Percentiles rank a stretch among this genome's conserved stretches.
Evolutionary conservation across 768 basidiomycete species (phyloP).

Genomic region (Jaapia argillacea): DNA sequence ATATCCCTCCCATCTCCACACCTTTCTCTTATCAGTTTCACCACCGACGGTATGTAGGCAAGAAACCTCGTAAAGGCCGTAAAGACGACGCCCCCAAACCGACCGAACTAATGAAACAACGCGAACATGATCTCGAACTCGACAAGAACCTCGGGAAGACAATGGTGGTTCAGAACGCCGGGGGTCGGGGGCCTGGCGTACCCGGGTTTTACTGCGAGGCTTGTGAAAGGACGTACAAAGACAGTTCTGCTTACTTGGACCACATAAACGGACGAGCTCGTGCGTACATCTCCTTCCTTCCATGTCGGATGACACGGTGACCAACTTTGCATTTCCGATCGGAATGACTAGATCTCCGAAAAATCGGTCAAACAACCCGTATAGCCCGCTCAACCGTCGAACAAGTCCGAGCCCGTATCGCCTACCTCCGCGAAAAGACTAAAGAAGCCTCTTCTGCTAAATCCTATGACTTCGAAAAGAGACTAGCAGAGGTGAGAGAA

Average conservation of each 20-base stretch:
- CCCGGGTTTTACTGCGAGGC: slow-evolving; percentile 93
- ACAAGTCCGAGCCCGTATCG: slow-evolving; percentile 90
- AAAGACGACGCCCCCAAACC: slow-evolving; percentile 85
- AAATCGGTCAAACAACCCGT: slow-evolving; percentile 92
- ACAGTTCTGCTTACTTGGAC: slow-evolving; percentile 88
- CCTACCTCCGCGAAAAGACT: slow-evolving; percentile 77
- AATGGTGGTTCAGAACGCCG: slow-evolving; percentile 82
- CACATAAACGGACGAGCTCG: slow-evolving; percentile 93
- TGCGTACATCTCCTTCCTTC: slow-evolving; percentile 32
- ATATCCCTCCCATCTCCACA: neutral
- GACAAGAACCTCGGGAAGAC: slow-evolving; percentile 95
- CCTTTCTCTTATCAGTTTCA: neutral
- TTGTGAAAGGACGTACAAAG: slow-evolving; percentile 88
- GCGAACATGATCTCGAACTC: slow-evolving; percentile 76
- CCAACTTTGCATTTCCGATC: slow-evolving; percentile 3
- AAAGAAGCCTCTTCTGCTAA: slow-evolving; percentile 76
- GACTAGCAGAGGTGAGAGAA: slow-evolving; percentile 72
- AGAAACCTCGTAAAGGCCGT: slow-evolving; percentile 61
- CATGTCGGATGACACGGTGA: slow-evolving; percentile 1
- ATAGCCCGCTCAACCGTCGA: slow-evolving; percentile 83
- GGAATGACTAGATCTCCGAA: slow-evolving; percentile 82
- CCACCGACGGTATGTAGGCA: slow-evolving; percentile 67
- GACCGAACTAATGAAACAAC: slow-evolving; percentile 85
- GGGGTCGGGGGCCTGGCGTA: slow-evolving; percentile 78
- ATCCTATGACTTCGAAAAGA: slow-evolving; percentile 89